A percentile compares a stretch with the other conserved stretches of the same genome.
Evolutionary conservation across 1,284 basidiomycete species (phyloP).

Genomic region (Pisolithus thermaeus): DNA sequence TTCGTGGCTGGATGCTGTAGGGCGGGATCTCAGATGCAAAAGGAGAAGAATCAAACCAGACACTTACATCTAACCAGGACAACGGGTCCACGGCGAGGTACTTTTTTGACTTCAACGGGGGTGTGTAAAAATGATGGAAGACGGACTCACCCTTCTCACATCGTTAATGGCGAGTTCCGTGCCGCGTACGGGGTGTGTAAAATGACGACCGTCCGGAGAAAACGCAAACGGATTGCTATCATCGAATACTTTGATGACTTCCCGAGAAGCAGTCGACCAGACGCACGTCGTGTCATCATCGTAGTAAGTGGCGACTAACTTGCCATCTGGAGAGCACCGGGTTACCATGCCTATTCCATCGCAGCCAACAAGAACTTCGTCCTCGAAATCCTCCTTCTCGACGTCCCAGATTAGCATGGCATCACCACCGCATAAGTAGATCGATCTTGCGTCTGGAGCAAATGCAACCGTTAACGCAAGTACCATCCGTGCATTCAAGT

Average conservation of each 20-base stretch:
- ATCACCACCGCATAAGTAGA: neutral
- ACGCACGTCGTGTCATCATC: neutral
- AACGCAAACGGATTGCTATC: neutral
- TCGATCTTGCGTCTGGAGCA: neutral
- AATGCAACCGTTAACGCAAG: constrained; percentile 3
- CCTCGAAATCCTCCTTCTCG: constrained; percentile 1
- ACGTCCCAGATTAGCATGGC: constrained; percentile 2
- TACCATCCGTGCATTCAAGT: neutral
- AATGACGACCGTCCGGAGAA: constrained; percentile 1
- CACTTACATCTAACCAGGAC: neutral
- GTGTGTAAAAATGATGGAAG: neutral
- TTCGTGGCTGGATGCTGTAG: neutral
- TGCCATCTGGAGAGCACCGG: constrained; percentile 2
- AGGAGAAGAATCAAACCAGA: neutral
- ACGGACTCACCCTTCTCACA: neutral
- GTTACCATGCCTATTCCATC: neutral
- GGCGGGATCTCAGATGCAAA: neutral
- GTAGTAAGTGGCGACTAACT: neutral
- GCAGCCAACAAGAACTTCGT: neutral
- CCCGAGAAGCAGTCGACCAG: neutral
- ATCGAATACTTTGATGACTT: neutral
- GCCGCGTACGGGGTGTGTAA: neutral
- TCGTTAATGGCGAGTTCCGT: neutral
- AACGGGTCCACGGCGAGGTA: neutral
- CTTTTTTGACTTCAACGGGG: neutral